phyloP scores from a whole-genome alignment of 2,329 filamentous ascomycete genomes.

The Sarocladium brachiariae region DNA sequence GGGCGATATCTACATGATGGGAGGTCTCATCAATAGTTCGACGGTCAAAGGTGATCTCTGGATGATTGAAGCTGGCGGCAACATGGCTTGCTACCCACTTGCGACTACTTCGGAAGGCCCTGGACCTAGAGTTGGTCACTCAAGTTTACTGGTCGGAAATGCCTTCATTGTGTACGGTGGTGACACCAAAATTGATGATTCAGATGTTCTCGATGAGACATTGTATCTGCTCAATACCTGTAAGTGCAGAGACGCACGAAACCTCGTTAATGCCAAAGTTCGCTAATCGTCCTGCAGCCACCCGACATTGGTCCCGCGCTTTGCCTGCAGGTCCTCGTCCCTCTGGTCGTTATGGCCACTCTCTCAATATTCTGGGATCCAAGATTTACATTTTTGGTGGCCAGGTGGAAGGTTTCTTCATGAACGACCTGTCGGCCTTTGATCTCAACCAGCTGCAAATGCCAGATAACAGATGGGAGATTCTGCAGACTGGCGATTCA shows the following conservation, averaged over 20 bases:
- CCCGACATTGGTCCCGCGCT: constrained; percentile 94
- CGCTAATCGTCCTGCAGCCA: constrained; percentile 50
- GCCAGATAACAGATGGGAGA: constrained; percentile 87
- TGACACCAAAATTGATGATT: constrained; percentile 94
- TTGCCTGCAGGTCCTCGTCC: constrained; percentile 81
- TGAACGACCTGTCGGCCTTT: constrained; percentile 94
- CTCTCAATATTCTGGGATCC: constrained; percentile 90
- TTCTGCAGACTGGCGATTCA: constrained; percentile 64
- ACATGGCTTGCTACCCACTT: constrained; percentile 84
- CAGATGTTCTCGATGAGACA: constrained; percentile 87
- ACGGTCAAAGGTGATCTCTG: constrained; percentile 96
- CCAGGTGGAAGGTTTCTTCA: constrained; percentile 94
- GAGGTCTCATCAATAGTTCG: constrained; percentile 87
- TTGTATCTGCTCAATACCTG: constrained; percentile 96
- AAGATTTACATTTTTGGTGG: constrained; percentile 98
- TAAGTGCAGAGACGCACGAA: constrained; percentile 45
- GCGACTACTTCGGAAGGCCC: constrained; percentile 90
- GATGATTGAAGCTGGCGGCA: constrained; percentile 90
- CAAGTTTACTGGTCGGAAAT: constrained; percentile 91
- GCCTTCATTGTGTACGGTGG: constrained; percentile 98
- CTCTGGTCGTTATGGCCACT: constrained; percentile 89
- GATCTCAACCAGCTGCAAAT: constrained; percentile 92
- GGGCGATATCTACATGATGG: constrained; percentile 96
- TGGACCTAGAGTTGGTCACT: constrained; percentile 88
- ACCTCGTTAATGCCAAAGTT: not conserved